Conservation (phyloP, 2,329 filamentous ascomycete genomes). For the Xylaria sp. region DNA sequence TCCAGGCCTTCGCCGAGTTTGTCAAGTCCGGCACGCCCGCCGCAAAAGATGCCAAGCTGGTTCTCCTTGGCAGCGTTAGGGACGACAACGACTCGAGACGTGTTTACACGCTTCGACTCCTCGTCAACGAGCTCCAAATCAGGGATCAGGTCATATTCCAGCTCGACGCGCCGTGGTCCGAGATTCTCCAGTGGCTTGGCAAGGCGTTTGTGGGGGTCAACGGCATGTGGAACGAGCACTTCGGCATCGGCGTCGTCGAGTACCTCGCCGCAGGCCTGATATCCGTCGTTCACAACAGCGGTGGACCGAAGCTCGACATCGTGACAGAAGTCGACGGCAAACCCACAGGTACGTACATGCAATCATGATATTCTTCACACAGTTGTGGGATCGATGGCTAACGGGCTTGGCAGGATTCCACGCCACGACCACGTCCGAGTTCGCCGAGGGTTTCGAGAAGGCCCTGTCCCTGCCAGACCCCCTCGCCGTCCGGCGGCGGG, state of each 20-base stretch:
- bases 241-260: slow-evolving; percentile 97
- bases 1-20: slow-evolving; percentile 82
- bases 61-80: slow-evolving; percentile 90
- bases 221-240: slow-evolving; percentile 99
- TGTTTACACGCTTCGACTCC: slow-evolving; percentile 84
- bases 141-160: slow-evolving; percentile 85
- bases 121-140: slow-evolving; percentile 84
- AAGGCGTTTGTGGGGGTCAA: slow-evolving; percentile 86
- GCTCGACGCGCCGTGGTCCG: slow-evolving; percentile 85
- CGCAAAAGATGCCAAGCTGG: slow-evolving; percentile 63
- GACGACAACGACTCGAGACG: slow-evolving; percentile 78
- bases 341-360: slow-evolving; percentile 71
- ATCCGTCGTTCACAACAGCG: slow-evolving; percentile 88
- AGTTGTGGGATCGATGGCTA: slow-evolving; percentile 12
- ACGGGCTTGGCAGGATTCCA: slow-evolving; percentile 68
- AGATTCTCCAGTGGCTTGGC: slow-evolving; percentile 78
- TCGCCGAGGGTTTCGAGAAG: slow-evolving; percentile 77
- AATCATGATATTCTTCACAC: neutral
- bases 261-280: slow-evolving; percentile 96
- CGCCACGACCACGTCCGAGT: slow-evolving; percentile 76
- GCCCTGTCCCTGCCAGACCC: slow-evolving; percentile 75
- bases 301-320: slow-evolving; percentile 92
- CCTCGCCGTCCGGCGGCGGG: slow-evolving; percentile 73
- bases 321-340: slow-evolving; percentile 78
- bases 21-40: slow-evolving; percentile 58